Percentiles rank a stretch among this genome's conserved stretches.
These are phyloP conservation scores for Mediolabrus comicus DNA, from an alignment of 108 stramenopile species.

Conservation along the genomic window DNA sequence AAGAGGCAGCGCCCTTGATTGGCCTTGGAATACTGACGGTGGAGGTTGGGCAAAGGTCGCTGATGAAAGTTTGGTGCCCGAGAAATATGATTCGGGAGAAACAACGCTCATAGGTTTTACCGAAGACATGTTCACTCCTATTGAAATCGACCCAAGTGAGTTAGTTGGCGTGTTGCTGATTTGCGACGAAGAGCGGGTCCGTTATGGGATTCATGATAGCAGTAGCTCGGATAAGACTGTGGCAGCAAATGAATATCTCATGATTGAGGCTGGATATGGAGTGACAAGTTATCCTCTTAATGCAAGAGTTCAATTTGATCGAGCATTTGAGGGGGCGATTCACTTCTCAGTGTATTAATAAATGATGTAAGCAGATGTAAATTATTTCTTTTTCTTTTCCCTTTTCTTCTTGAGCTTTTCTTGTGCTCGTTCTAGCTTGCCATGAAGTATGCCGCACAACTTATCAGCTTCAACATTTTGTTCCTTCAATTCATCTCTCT, in stretches of 20 bases:
- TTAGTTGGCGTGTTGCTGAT: background rate
- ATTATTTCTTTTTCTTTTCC: background rate
- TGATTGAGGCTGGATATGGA: background rate
- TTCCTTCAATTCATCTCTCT: background rate
- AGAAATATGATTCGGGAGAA: background rate
- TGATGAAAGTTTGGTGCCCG: background rate
- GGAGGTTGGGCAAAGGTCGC: background rate
- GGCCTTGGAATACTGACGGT: background rate
- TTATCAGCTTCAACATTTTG: background rate
- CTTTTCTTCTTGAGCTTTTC: background rate
- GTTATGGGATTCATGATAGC: background rate
- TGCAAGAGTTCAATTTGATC: conserved; percentile 3
- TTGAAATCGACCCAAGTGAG: background rate
- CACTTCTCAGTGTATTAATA: background rate
- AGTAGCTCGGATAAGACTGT: background rate
- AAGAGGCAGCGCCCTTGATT: background rate
- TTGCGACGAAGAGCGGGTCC: background rate
- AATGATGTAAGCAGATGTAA: background rate
- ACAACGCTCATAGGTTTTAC: background rate
- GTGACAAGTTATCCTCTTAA: background rate
- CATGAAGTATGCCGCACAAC: background rate
- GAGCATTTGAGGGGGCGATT: background rate
- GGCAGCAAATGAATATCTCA: background rate
- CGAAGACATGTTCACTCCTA: background rate
- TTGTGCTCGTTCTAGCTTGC: background rate